phyloP scores from a whole-genome alignment of 163 green algal genomes.

The Scenedesmus sp. region DNA sequence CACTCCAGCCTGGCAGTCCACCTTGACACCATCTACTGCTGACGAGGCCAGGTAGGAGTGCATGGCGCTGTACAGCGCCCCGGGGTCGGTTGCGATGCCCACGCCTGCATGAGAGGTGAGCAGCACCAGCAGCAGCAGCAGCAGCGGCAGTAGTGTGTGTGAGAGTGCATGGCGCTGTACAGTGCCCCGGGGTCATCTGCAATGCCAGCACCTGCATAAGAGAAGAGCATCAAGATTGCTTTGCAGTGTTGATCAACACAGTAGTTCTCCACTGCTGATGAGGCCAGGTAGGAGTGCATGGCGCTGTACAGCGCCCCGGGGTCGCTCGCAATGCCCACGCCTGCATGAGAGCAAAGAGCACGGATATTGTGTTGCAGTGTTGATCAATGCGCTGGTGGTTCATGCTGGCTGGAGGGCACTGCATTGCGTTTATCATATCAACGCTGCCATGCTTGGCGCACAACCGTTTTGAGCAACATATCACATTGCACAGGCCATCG shows the following conservation, averaged over 20 bases:
- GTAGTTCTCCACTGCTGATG: constrained; percentile 76
- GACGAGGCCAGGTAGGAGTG: constrained; percentile 87
- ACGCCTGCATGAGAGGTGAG: constrained; percentile 68
- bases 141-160: constrained; percentile 54
- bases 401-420: no score
- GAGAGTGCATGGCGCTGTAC: constrained; percentile 93
- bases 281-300: constrained; percentile 93
- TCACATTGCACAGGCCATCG: no score
- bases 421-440: no score
- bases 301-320: constrained; percentile 78
- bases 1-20: constrained; percentile 96
- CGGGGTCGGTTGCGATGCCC: constrained; percentile 76
- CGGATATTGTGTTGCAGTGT: no score
- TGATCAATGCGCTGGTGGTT: no score
- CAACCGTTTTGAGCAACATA: no score
- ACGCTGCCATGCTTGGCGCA: no score
- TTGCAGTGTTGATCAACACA: constrained; percentile 58
- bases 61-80: constrained; percentile 88
- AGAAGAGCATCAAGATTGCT: neutral
- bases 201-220: constrained; percentile 55
- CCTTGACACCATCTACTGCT: constrained; percentile 97
- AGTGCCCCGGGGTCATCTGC: constrained; percentile 73
- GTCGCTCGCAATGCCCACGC: constrained; percentile 83
- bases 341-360: constrained; percentile 43
- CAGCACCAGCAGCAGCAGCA: no score